A percentile compares a stretch with the other conserved stretches of the same genome.
Evolutionary conservation across 192 early-diverging fungal genomes (phyloP).

Genomic region (Coemansia sp.): DNA sequence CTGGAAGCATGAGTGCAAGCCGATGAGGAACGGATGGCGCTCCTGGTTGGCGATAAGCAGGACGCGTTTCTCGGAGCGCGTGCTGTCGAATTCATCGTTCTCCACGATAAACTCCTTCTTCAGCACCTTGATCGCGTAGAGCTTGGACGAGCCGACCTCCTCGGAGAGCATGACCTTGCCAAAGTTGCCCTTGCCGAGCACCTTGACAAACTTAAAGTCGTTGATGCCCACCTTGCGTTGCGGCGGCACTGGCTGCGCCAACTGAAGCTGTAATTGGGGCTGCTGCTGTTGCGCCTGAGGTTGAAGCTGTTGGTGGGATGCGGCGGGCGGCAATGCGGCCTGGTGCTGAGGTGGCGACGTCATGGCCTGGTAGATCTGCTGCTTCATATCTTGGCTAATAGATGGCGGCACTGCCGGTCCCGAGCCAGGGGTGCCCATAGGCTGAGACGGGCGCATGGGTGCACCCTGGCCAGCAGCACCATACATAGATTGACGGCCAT

Average conservation of each 20-base stretch:
- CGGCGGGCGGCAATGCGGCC: neutral
- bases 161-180: slow-evolving; percentile 99
- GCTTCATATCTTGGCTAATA: slow-evolving; percentile 22
- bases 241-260: slow-evolving; percentile 51
- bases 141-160: slow-evolving; percentile 74
- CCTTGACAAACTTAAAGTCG: slow-evolving; percentile 92
- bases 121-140: slow-evolving; percentile 97
- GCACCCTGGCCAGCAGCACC: neutral
- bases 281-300: slow-evolving; percentile 20
- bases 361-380: slow-evolving; percentile 52
- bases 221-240: slow-evolving; percentile 74
- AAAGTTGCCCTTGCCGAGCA: slow-evolving; percentile 98
- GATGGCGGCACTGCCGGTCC: neutral
- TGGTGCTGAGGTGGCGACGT: neutral
- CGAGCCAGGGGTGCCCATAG: neutral
- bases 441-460: neutral
- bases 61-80: slow-evolving; percentile 91
- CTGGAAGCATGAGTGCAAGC: slow-evolving; percentile 96
- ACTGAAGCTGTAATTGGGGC: slow-evolving; percentile 55
- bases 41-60: slow-evolving; percentile 88
- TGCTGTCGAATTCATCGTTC: slow-evolving; percentile 95
- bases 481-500: slow-evolving; percentile 26
- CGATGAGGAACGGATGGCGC: slow-evolving; percentile 93
- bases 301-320: slow-evolving; percentile 19
- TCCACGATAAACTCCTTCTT: slow-evolving; percentile 98